Evolutionary conservation across 768 basidiomycete species (phyloP), one percentile per base, ranked within the genome.

Genomic region (Phlebiopsis gigantea): DNA sequence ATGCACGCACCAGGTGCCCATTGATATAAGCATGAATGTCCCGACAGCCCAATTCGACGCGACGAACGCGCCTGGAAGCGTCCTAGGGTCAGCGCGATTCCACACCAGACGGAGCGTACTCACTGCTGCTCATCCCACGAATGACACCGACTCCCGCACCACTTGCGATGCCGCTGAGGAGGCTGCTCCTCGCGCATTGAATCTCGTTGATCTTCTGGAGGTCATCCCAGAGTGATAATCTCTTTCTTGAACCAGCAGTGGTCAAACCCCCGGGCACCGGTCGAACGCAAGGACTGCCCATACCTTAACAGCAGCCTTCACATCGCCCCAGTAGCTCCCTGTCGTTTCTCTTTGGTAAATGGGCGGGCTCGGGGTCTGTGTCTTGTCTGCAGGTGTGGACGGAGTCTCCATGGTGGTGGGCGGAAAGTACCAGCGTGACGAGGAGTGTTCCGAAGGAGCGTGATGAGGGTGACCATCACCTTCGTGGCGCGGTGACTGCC

Each of bases 41-140:
- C 82, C 87, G 19, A 90, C 77, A 14, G 86, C 88, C 90, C 90
- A 93, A 66, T 90, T 82, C 2, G 81, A 85, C 34, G 88, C 89
- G 39, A 81, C 75, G 56, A 87, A 75, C 1, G 83, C 77, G 29
- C 76, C 90, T 88, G 57, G 8, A 22, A n/a, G 12, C 47, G 24
- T 2, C 26, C 21, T 31, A 34, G 34, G 46, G 48, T 29, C 49
- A 22, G 21, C 21, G 21, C 8, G 29, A 49, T n/a, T 15, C 46
- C 34, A 26, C 17, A 29, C 14, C 26, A 39, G 45, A 50, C 26
- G 25, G 22, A 48, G 4, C 26, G 7, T 19, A 75, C 84, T 55
- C 68, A 90, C 90, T 74, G 10, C 81, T 71, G 63, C 79, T 79
- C 63, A 90, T 69, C 2, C 82, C 85, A 55, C 90, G 79, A 53